Conservation (phyloP, 2,329 filamentous ascomycete genomes). For the Alternaria sp. region DNA sequence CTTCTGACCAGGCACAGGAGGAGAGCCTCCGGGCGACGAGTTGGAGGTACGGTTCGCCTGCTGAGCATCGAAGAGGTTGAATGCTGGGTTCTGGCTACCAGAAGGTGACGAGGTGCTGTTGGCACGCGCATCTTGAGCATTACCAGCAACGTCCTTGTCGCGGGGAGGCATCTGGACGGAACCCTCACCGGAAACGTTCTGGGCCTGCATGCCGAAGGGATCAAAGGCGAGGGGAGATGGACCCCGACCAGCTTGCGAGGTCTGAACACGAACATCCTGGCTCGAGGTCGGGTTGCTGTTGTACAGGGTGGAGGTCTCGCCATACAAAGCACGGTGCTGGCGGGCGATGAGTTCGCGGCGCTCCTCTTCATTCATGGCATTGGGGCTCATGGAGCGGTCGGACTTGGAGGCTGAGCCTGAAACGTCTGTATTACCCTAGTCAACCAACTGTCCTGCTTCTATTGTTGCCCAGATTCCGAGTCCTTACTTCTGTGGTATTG, state of each 20-base stretch:
- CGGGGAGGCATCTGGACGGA: slow-evolving; percentile 62
- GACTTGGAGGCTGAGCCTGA: slow-evolving; percentile 79
- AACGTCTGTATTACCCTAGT: slow-evolving; percentile 73
- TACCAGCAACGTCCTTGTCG: slow-evolving; percentile 56
- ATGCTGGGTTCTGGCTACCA: slow-evolving; percentile 65
- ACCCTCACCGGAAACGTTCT: slow-evolving; percentile 61
- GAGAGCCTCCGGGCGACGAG: slow-evolving; percentile 85
- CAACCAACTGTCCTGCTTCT: slow-evolving; percentile 53
- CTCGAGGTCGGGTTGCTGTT: slow-evolving; percentile 73
- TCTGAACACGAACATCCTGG: slow-evolving; percentile 68
- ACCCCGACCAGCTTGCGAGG: slow-evolving; percentile 71
- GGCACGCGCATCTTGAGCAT: slow-evolving; percentile 71
- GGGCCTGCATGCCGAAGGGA: slow-evolving; percentile 65
- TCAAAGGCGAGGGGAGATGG: slow-evolving; percentile 85
- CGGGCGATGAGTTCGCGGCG: slow-evolving; percentile 95
- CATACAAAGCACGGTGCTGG: slow-evolving; percentile 93
- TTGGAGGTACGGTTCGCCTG: slow-evolving; percentile 81
- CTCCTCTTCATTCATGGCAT: slow-evolving; percentile 91
- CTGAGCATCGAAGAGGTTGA: slow-evolving; percentile 63
- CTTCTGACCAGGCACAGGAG: slow-evolving; percentile 72
- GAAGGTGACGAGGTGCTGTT: slow-evolving; percentile 89
- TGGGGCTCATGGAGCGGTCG: slow-evolving; percentile 85
- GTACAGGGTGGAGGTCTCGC: slow-evolving; percentile 73
- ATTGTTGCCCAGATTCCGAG: slow-evolving; percentile 75
- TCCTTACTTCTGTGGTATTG: slow-evolving; percentile 99